phyloP scores from a whole-genome alignment of 768 basidiomycete species.

The Clavaria fumosa region DNA sequence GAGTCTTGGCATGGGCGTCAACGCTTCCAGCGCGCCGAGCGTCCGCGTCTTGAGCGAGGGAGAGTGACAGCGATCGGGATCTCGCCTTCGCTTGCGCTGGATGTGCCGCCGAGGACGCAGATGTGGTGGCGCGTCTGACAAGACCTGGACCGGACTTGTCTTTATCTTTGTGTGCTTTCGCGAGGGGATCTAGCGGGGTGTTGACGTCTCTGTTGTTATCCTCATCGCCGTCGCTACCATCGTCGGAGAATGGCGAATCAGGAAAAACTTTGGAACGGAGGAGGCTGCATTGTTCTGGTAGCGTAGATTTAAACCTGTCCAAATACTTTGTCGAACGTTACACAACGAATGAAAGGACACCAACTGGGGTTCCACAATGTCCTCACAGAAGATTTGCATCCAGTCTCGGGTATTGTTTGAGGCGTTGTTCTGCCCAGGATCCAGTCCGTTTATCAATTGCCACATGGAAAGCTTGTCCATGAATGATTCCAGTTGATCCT shows the following conservation, averaged over 20 bases:
- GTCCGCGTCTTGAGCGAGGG: conserved; percentile 47
- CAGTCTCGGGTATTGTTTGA: conserved; percentile 32
- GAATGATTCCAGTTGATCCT: conserved; percentile 50
- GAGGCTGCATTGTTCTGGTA: conserved; percentile 40
- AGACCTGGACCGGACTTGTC: too few species aligned
- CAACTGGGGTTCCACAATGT: conserved; percentile 49
- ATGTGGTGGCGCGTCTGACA: conserved; percentile 5
- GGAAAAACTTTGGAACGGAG: conserved; percentile 56
- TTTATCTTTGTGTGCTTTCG: too few species aligned
- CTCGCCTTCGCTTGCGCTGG: conserved; percentile 16
- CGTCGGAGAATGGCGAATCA: conserved; percentile 42
- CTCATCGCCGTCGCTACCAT: conserved; percentile 19
- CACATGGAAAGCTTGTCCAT: conserved; percentile 72
- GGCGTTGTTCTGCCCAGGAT: conserved; percentile 8
- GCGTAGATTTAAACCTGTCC: conserved; percentile 36
- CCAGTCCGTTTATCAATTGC: conserved; percentile 41
- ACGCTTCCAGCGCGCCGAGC: conserved; percentile 21
- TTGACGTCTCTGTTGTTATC: conserved; percentile 11
- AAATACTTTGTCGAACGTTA: background rate
- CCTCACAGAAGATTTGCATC: conserved; percentile 59
- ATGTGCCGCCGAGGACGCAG: conserved; percentile 12
- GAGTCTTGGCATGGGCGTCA: conserved; percentile 27
- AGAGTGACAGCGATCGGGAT: conserved; percentile 51
- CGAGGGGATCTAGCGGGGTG: conserved; percentile 19
- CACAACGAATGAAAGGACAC: conserved; percentile 12